A percentile compares a stretch with the other conserved stretches of the same genome.
Evolutionary conservation across 75 land plant genomes (phyloP).

Genomic region (Sequoia sempervirens): DNA sequence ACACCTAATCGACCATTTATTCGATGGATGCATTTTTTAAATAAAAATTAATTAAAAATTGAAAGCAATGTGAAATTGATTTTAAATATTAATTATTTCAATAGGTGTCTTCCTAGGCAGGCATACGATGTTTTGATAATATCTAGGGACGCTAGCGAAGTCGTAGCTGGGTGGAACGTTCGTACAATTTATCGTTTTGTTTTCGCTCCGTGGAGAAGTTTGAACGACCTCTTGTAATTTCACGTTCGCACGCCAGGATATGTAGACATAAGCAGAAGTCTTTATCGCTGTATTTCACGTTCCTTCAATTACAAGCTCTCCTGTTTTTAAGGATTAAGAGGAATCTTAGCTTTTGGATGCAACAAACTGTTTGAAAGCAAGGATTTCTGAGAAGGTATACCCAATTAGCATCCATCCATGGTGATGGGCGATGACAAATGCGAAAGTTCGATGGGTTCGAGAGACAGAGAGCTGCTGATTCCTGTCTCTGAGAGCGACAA

Average conservation of each 20-base stretch:
- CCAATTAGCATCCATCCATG: background rate
- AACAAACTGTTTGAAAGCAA: background rate
- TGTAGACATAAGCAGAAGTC: background rate
- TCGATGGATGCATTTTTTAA: too few species aligned
- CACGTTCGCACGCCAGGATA: background rate
- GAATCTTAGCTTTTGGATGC: background rate
- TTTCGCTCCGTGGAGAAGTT: too few species aligned
- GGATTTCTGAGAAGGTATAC: background rate
- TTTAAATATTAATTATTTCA: too few species aligned
- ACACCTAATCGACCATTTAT: too few species aligned
- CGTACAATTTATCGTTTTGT: too few species aligned
- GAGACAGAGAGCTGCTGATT: slow-evolving; percentile 76
- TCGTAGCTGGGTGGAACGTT: too few species aligned
- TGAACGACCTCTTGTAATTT: background rate
- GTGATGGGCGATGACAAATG: slow-evolving; percentile 18
- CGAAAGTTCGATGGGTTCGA: slow-evolving; percentile 18
- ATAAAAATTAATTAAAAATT: too few species aligned
- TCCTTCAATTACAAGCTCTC: background rate
- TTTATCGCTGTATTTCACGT: background rate
- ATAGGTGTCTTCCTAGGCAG: too few species aligned
- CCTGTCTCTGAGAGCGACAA: slow-evolving; percentile 39
- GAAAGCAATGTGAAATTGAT: too few species aligned
- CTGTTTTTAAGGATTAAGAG: background rate
- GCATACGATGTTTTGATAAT: too few species aligned
- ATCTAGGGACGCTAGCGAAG: too few species aligned